These are phyloP conservation scores for Botrytis squamosa DNA, from an alignment of 2,329 filamentous ascomycete genomes.

Conservation along the genomic window DNA sequence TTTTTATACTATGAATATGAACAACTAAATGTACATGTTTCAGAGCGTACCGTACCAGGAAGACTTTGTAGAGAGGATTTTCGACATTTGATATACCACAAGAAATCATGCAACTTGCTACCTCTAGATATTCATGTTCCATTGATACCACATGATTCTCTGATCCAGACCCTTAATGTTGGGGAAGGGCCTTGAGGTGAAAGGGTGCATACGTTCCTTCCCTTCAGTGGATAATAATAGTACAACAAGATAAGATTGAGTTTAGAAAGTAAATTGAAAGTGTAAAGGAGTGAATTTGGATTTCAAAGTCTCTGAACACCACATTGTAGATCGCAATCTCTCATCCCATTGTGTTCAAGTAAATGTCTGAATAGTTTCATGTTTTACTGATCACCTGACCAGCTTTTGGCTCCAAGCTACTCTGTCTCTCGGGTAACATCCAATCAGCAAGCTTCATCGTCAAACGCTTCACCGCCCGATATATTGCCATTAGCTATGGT, in stretches of 20 bases:
- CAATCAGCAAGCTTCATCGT: not conserved
- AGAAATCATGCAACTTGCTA: not conserved
- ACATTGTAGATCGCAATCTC: not conserved
- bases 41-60: not conserved
- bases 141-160: not conserved
- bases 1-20: not conserved
- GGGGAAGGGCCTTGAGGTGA: not conserved
- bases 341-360: not conserved
- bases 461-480: not conserved
- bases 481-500: not conserved
- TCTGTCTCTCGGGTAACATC: not conserved
- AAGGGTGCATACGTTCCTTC: not conserved
- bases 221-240: not conserved
- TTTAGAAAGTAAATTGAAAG: not conserved
- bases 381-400: not conserved
- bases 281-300: not conserved
- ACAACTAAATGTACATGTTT: not conserved
- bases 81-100: not conserved
- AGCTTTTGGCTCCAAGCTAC: not conserved
- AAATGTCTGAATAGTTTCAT: not conserved
- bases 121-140: not conserved
- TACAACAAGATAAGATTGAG: not conserved
- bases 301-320: not conserved
- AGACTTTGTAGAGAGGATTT: not conserved
- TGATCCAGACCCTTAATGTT: not conserved